These are phyloP conservation scores for Salisapilia sapeloensis DNA, from an alignment of 352 stramenopile species.

Conservation along the genomic window DNA sequence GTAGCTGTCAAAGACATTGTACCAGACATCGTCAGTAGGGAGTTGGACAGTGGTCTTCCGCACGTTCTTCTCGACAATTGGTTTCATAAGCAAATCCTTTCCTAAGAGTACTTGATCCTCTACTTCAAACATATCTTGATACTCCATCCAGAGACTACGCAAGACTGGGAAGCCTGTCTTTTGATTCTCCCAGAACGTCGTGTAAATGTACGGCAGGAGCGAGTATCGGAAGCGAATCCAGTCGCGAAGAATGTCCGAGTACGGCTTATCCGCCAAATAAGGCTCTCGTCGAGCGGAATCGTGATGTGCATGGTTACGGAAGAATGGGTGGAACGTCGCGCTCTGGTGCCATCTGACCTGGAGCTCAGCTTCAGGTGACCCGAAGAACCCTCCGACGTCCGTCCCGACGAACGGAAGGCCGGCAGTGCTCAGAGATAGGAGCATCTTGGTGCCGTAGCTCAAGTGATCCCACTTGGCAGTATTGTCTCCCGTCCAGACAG, in stretches of 20 bases:
- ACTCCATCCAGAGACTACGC: conserved; percentile 95
- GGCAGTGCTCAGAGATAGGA: conserved; percentile 91
- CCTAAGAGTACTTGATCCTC: conserved; percentile 94
- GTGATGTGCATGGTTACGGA: conserved; percentile 97
- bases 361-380: conserved; percentile 90
- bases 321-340: conserved; percentile 96
- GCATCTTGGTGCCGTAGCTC: conserved; percentile 91
- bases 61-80: conserved; percentile 80
- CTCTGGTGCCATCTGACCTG: conserved; percentile 94
- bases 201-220: conserved; percentile 93
- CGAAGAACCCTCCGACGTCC: conserved; percentile 99
- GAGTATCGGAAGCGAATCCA: conserved; percentile 92
- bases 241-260: conserved; percentile 75
- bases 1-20: conserved; percentile 73
- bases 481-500: conserved; percentile 99
- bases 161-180: conserved; percentile 66
- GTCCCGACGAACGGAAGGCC: conserved; percentile 95
- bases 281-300: conserved; percentile 96
- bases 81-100: conserved; percentile 90
- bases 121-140: conserved; percentile 77
- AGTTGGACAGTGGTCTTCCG: conserved; percentile 82
- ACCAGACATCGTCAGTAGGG: conserved; percentile 81
- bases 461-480: conserved; percentile 93
- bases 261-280: conserved; percentile 95
- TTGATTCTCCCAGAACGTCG: conserved; percentile 56